Evolutionary conservation across 805 yeast species (phyloP).

Genomic region (Kodamaea jinghongensis): DNA sequence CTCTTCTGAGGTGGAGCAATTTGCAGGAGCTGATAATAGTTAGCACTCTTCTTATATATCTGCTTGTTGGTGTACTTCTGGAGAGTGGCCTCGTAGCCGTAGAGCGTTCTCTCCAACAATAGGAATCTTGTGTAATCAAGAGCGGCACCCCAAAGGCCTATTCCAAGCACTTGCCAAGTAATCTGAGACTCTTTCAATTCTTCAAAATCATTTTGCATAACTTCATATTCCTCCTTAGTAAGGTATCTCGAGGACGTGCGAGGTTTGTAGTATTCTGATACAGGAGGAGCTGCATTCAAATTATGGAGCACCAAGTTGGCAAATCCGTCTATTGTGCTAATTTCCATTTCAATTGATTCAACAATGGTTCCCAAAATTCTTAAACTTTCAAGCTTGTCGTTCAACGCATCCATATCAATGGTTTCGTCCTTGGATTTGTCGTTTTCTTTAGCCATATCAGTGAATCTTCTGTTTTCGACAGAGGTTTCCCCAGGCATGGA

Average conservation of each 20-base stretch:
- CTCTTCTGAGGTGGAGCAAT: neutral
- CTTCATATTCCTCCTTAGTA: slow-evolving; percentile 11
- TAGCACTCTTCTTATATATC: too few relatives aligned
- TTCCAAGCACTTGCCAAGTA: too few relatives aligned
- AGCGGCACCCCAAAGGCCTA: too few relatives aligned
- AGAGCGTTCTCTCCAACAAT: too few relatives aligned
- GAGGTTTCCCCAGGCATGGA: neutral
- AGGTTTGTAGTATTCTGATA: too few relatives aligned
- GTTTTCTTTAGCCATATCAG: slow-evolving; percentile 22
- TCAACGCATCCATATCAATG: slow-evolving; percentile 5
- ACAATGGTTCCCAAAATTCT: neutral
- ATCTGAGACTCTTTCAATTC: slow-evolving; percentile 13
- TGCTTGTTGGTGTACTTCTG: too few relatives aligned
- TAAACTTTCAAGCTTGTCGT: slow-evolving; percentile 1
- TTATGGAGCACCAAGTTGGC: too few relatives aligned
- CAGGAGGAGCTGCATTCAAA: too few relatives aligned
- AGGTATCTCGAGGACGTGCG: slow-evolving; percentile 12
- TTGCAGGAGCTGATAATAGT: too few relatives aligned
- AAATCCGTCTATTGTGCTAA: slow-evolving; percentile 13
- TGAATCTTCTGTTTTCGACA: slow-evolving; percentile 12
- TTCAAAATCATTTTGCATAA: slow-evolving; percentile 12
- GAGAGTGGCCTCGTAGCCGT: too few relatives aligned
- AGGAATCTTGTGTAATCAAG: too few relatives aligned
- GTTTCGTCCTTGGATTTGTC: slow-evolving; percentile 8
- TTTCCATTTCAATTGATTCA: slow-evolving; percentile 1